Base-by-base conservation (phyloP, 352 stramenopile genomes). In the Plasmopara viticola region DNA sequence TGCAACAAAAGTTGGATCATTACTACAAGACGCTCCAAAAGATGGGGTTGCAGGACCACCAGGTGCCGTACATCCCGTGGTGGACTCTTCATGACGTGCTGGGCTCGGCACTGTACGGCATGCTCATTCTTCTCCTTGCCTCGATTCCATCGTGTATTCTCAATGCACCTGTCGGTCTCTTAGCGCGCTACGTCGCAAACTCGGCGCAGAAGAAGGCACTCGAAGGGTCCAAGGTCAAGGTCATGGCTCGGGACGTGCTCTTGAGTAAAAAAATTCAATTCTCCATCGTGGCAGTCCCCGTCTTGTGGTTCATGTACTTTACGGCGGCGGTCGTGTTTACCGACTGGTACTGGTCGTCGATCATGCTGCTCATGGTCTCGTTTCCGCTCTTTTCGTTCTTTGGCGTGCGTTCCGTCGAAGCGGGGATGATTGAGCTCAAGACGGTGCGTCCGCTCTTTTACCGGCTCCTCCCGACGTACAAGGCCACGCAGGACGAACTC, bases 191-290 rank as follows among this genome's bases (percentile, higher is more conserved):
- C 57, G 74, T 91, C 9, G 77, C 81, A 5, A 72, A 70, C 42
- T 72, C 70, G 7, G 84, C 89, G 35, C 81, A 92, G 53, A 88
- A 87, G 64, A 90, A 90, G 49, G 81, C 84, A 18, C 67, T 94
- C 0, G 80, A 81, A 17, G 80, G 84, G 8, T 97, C 86, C 44
- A 94, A 88, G 48, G 91, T 97, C 47, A 97, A 97, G 58, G 81
- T 97, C 35, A 70, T 78, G 17, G 91, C 74, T 29, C 78, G 81
- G 14, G 91, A 97, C 48, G 90, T 97, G 5, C 49, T 97, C 41
- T 52, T 96, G 17, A 95, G 81, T 64, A 96, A 97, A 69, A 97
- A 97, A 68, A 96, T 97, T 51, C 72, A 91, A 48, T 92, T 96
- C 42, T 96, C 84, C 33, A 94, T 96, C 30, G 72, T 97, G 31